Evolutionary conservation across 495 filamentous ascomycete species (phyloP), one percentile per base, ranked within the genome.

Genomic region (Xylaria palmicola): DNA sequence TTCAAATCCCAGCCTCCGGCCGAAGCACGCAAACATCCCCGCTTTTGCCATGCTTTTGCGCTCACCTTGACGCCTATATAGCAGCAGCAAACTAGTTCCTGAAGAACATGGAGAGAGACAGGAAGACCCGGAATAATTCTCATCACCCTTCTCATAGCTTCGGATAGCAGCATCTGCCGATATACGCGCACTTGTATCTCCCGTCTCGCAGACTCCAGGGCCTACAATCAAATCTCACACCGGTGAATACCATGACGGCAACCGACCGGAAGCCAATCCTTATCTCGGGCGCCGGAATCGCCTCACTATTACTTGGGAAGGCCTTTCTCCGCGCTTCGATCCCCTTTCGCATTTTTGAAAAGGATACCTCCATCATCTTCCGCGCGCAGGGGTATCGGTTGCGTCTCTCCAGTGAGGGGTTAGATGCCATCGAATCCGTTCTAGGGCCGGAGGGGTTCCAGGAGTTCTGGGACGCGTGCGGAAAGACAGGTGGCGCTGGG

Each of bases 361-460:
- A 77, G 19, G 82, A 85, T 55, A 56, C 68, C 6, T 79, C 77
- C 0, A 70, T 83, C 56, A 67, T 70, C 0, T 81, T 79, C 59
- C 81, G 81, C 39, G 79, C 75, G 2, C 81, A 84, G 55, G 81
- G 82, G 7, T 84, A 85, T 70, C 70, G 85, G 9, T 73, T 86
- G 6, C 77, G 82, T 29, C 75, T 86, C 6, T 81, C 78, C 1
- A 19, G 66, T 1, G 72, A 84, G 59, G 82, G 83, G 1, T 66
- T 84, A 12, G 70, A 77, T 26, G 83, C 83, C 19, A 78, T 87
- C 49, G 74, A 84, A 54, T 74, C 76, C 0, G 75, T 78, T 15
- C 78, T 87, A 9, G 72, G 73, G 0, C 73, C 81, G 0, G 69
- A 76, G 0, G 60, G 68, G 1, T 84, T 72, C 58, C 52, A 75